phyloP scores from a whole-genome alignment of 208 protist genomes.

The Willaertia magna region DNA sequence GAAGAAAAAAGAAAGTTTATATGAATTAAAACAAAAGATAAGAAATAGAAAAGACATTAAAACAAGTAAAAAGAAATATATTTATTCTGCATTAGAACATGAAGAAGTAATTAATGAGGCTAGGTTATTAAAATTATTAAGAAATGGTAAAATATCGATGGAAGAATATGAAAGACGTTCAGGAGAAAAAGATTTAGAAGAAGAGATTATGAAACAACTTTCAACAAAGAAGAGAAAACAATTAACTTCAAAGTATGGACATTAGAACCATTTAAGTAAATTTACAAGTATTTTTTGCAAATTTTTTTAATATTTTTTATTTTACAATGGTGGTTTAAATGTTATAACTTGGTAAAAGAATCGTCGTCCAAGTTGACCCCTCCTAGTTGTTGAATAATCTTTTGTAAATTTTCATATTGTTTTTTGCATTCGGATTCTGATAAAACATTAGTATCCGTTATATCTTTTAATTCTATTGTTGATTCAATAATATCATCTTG shows the following conservation, averaged over 20 bases:
- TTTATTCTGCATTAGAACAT: not conserved
- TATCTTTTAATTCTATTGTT: not conserved
- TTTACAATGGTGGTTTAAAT: not conserved
- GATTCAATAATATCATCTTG: not conserved
- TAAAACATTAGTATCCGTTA: not conserved
- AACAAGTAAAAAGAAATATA: not conserved
- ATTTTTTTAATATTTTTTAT: too few species aligned
- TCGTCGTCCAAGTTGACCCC: not conserved
- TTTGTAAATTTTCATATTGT: not conserved
- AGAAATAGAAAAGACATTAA: not conserved
- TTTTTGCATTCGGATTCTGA: not conserved
- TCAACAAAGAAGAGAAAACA: not conserved
- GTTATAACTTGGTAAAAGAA: too few species aligned
- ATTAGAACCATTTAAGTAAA: too few species aligned
- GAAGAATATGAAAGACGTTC: not conserved
- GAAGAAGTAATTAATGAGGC: slow-evolving; percentile 6
- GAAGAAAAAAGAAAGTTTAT: not conserved
- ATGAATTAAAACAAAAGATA: not conserved
- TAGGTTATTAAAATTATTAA: not conserved
- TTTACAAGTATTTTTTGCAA: too few species aligned
- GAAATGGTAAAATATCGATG: not conserved
- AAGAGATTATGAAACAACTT: not conserved
- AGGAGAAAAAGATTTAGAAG: not conserved
- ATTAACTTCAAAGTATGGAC: not conserved
- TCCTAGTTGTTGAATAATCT: not conserved